Conservation (phyloP, 257 asterid genomes). For the Mentha longifolia region DNA sequence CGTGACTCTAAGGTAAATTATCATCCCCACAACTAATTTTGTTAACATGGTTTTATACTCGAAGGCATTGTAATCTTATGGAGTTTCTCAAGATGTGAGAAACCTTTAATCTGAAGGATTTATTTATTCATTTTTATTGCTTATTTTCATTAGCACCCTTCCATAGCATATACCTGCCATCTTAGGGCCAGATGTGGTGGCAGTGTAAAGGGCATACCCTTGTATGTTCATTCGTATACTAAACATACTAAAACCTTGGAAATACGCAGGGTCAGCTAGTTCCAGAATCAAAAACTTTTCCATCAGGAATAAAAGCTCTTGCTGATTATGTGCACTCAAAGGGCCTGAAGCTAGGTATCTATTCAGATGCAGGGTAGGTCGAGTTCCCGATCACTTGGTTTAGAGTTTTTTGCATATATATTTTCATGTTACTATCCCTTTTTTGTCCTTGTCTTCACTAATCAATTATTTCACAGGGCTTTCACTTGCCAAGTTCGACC, state of each 20-base stretch:
- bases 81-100: background rate
- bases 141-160: background rate
- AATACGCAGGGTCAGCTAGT: conserved; percentile 73
- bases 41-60: conserved; percentile 7
- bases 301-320: conserved; percentile 85
- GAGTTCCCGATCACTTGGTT: conserved; percentile 18
- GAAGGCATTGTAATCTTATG: conserved; percentile 19
- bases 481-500: conserved; percentile 92
- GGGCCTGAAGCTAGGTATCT: conserved; percentile 94
- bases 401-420: background rate
- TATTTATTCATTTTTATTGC: background rate
- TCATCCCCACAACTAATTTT: conserved; percentile 21
- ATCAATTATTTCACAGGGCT: conserved; percentile 49
- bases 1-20: conserved; percentile 65
- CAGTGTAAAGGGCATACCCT: background rate
- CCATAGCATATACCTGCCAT: background rate
- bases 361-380: conserved; percentile 98
- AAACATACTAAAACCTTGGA: conserved; percentile 9
- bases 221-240: conserved; percentile 9
- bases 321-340: conserved; percentile 90
- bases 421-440: conserved; percentile 15
- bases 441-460: conserved; percentile 29
- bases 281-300: conserved; percentile 70
- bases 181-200: background rate
- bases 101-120: background rate